Evolutionary conservation across 2,329 filamentous ascomycete genomes (phyloP).

Genomic region (Chrysoporthe austroafricana): DNA sequence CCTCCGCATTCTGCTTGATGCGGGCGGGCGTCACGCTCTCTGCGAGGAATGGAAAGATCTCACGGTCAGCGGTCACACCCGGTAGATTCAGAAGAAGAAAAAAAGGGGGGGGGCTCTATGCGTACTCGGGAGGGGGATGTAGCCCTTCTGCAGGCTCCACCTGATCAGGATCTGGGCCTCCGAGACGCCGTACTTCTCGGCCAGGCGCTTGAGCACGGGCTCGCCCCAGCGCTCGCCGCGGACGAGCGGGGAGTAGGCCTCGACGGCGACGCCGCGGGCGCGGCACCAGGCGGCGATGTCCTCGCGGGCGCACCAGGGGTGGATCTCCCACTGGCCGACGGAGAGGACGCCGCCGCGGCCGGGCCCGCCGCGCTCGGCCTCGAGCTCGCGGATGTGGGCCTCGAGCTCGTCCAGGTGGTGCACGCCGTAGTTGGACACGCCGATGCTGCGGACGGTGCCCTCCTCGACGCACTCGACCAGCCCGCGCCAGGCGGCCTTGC

Average conservation of each 20-base stretch:
- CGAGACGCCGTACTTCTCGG: conserved; percentile 73
- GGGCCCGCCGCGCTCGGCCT: conserved; percentile 61
- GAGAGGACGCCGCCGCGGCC: conserved; percentile 74
- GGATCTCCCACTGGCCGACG: conserved; percentile 87
- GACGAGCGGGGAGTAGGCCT: conserved; percentile 67
- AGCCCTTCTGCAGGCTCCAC: conserved; percentile 81
- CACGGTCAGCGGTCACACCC: neutral
- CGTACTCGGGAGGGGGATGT: conserved; percentile 63
- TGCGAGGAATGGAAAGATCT: neutral
- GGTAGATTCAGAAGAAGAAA: too few species aligned
- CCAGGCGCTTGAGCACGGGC: conserved; percentile 63
- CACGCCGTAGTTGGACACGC: conserved; percentile 68
- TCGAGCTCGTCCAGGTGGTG: conserved; percentile 66
- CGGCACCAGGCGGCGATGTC: conserved; percentile 81
- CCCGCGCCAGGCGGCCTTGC: conserved; percentile 65
- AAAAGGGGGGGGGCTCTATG: neutral
- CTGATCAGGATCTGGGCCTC: conserved; percentile 78
- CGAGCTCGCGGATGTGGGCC: conserved; percentile 62
- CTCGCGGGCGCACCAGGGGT: conserved; percentile 81
- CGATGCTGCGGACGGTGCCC: conserved; percentile 64
- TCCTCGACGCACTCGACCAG: conserved; percentile 66
- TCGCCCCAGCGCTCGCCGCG: conserved; percentile 74
- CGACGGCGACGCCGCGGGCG: conserved; percentile 62
- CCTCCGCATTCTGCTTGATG: conserved; percentile 64
- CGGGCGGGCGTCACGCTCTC: conserved; percentile 72